A percentile compares a stretch with the other conserved stretches of the same genome.
phyloP scores from a whole-genome alignment of 495 filamentous ascomycete genomes.

The Talaromyces wortmannii region DNA sequence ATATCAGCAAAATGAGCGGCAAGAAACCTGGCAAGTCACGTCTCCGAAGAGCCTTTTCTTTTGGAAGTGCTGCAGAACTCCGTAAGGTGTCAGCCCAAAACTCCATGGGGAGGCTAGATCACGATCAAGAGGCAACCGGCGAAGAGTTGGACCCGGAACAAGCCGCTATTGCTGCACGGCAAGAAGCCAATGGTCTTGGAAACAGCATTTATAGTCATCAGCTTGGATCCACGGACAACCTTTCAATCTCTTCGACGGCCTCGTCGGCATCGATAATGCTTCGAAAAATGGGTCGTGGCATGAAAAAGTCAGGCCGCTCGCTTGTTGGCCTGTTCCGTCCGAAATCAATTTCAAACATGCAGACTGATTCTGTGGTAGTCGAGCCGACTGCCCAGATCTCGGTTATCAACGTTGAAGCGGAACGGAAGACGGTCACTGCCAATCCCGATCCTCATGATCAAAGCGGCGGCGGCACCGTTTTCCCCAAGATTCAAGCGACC shows the following conservation, averaged over 20 bases:
- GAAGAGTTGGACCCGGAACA: conserved; percentile 78
- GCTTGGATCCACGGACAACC: conserved; percentile 86
- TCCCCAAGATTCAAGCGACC: conserved; percentile 72
- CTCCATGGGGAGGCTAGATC: conserved; percentile 49
- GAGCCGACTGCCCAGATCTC: conserved; percentile 74
- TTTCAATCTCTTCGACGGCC: conserved; percentile 95
- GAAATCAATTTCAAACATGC: conserved; percentile 79
- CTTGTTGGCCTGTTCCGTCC: conserved; percentile 93
- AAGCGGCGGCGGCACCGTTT: conserved; percentile 69
- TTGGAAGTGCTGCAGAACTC: conserved; percentile 92
- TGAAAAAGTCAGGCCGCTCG: conserved; percentile 87
- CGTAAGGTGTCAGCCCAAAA: conserved; percentile 66
- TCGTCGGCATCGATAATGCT: conserved; percentile 99
- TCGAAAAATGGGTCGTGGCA: conserved; percentile 95
- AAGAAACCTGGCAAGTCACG: conserved; percentile 78
- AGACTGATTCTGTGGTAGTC: conserved; percentile 53
- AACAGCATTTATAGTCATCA: conserved; percentile 84
- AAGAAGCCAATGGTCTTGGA: conserved; percentile 87
- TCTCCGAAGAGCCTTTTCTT: conserved; percentile 89
- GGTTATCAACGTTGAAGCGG: conserved; percentile 93
- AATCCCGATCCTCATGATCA: conserved; percentile 65
- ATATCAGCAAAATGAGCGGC: conserved; percentile 67
- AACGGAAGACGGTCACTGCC: conserved; percentile 76
- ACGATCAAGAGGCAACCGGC: conserved; percentile 63
- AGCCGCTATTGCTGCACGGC: conserved; percentile 80